A percentile compares a stretch with the other conserved stretches of the same genome.
Evolutionary conservation across 208 protist genomes (phyloP).

Genomic region (Trichomonas tenax): DNA sequence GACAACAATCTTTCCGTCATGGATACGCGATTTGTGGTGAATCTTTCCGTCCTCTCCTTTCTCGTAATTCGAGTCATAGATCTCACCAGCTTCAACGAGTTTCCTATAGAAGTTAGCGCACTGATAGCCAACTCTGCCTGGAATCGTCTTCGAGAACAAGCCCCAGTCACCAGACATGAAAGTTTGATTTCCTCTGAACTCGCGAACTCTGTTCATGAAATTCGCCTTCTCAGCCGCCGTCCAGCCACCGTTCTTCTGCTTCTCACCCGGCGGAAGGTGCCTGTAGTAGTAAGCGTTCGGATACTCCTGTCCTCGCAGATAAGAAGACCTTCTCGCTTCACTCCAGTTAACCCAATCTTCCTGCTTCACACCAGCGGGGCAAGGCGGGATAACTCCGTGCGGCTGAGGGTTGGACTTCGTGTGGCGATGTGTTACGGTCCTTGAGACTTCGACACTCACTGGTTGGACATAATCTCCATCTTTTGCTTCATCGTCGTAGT

Average conservation of each 20-base stretch:
- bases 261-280: neutral
- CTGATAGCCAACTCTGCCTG: conserved; percentile 51
- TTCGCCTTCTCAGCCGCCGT: neutral
- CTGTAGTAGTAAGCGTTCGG: conserved; percentile 2
- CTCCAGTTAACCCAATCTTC: neutral
- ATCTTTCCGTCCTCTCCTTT: neutral
- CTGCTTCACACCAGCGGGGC: neutral
- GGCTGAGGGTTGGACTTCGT: neutral
- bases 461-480: neutral
- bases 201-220: neutral
- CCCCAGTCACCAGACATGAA: conserved; percentile 39
- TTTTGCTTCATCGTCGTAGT: neutral
- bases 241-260: neutral
- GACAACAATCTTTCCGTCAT: neutral
- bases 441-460: neutral
- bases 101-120: conserved; percentile 4
- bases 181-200: neutral
- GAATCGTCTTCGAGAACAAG: conserved; percentile 48
- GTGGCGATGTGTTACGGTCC: neutral
- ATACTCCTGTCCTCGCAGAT: neutral
- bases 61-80: neutral
- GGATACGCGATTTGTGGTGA: neutral
- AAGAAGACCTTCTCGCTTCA: neutral
- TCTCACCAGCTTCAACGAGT: neutral
- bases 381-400: neutral